Conservation (phyloP, 345 rosid genomes). For the Eucalyptus paniculata region DNA sequence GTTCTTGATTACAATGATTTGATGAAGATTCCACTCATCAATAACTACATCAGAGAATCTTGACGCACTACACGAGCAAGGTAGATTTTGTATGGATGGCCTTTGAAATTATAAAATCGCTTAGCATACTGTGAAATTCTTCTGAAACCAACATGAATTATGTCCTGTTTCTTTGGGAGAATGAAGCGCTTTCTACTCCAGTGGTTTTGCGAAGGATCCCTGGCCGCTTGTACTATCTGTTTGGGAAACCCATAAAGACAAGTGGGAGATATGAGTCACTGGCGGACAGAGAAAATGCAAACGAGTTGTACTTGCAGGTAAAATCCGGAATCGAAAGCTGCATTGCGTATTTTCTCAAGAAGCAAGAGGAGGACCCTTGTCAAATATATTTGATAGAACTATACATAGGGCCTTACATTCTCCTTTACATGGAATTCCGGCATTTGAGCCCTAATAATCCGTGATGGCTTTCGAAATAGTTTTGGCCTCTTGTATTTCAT, state of each 20-base stretch:
- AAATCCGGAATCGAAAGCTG: conserved; percentile 42
- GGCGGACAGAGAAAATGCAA: conserved; percentile 28
- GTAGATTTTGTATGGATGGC: neutral
- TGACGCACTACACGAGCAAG: neutral
- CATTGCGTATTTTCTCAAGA: conserved; percentile 39
- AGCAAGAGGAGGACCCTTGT: conserved; percentile 55
- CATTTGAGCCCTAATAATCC: conserved; percentile 29
- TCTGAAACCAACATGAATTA: neutral
- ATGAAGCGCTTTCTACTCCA: conserved; percentile 15
- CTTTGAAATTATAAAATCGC: neutral
- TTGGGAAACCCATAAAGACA: conserved; percentile 41
- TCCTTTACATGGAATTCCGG: conserved; percentile 29
- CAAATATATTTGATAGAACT: conserved; percentile 23
- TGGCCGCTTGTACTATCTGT: conserved; percentile 28
- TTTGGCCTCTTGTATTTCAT: neutral
- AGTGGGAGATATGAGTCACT: conserved; percentile 33
- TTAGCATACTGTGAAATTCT: neutral
- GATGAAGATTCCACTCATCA: conserved; percentile 26
- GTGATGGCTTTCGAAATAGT: neutral
- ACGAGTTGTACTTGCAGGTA: conserved; percentile 30
- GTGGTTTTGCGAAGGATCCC: conserved; percentile 25
- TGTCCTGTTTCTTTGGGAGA: conserved; percentile 1
- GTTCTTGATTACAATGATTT: conserved; percentile 29
- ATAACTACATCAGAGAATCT: conserved; percentile 1
- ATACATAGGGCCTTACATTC: conserved; percentile 26